Conservation (phyloP, 192 early-diverging fungal genomes). For the Dissophora globulifera region DNA sequence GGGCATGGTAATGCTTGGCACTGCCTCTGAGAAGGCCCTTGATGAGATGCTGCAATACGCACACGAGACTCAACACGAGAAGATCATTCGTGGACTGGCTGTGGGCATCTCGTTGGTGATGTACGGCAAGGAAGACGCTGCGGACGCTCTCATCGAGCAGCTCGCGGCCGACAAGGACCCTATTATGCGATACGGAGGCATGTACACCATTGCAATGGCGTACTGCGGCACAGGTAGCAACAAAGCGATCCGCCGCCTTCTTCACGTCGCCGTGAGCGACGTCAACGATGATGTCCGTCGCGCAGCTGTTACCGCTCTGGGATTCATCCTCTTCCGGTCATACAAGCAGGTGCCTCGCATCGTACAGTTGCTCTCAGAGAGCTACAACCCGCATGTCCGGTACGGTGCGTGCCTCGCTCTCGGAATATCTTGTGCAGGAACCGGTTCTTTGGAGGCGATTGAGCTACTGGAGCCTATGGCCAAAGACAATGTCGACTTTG, state of each 20-base stretch:
- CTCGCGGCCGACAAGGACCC: slow-evolving; percentile 94
- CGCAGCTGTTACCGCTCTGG: slow-evolving; percentile 96
- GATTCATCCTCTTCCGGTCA: slow-evolving; percentile 93
- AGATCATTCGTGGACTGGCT: slow-evolving; percentile 97
- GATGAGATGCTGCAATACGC: slow-evolving; percentile 98
- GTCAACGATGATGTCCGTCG: slow-evolving; percentile 99
- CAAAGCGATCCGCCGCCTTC: slow-evolving; percentile 90
- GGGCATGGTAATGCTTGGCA: slow-evolving; percentile 98
- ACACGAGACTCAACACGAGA: slow-evolving; percentile 98
- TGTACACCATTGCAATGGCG: slow-evolving; percentile 97
- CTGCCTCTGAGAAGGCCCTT: slow-evolving; percentile 79
- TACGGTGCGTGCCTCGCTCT: slow-evolving; percentile 96
- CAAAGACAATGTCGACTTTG: slow-evolving; percentile 97
- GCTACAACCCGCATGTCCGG: slow-evolving; percentile 98
- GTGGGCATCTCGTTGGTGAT: slow-evolving; percentile 95
- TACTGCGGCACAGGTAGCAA: slow-evolving; percentile 99
- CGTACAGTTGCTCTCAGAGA: slow-evolving; percentile 96
- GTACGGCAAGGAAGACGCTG: slow-evolving; percentile 97
- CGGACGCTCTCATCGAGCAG: slow-evolving; percentile 89
- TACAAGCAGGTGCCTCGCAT: slow-evolving; percentile 97
- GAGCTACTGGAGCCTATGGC: slow-evolving; percentile 96
- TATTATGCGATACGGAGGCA: slow-evolving; percentile 95
- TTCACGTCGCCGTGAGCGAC: slow-evolving; percentile 98
- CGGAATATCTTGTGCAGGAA: slow-evolving; percentile 97
- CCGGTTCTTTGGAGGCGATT: slow-evolving; percentile 90